Percentiles rank a stretch among this genome's conserved stretches.
Conservation (phyloP, 1,139 yeast species). For the Yamadazyma atmosphaerica region DNA sequence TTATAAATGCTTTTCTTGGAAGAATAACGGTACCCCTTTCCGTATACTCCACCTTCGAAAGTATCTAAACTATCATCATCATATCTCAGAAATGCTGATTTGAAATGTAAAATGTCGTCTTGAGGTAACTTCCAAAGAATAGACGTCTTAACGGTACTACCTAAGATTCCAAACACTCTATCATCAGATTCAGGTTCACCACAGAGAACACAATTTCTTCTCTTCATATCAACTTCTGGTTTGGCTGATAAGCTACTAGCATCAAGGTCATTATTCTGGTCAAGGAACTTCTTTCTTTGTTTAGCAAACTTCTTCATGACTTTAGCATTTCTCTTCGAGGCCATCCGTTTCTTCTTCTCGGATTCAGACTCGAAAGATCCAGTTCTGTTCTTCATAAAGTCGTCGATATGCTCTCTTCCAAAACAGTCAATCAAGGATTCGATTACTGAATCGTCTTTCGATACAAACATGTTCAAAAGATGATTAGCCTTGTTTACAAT, state of each 20-base stretch:
- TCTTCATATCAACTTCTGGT: conserved; percentile 9
- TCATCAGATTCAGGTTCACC: conserved; percentile 53
- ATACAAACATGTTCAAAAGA: conserved; percentile 50
- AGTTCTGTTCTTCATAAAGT: conserved; percentile 32
- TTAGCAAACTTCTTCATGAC: conserved; percentile 44
- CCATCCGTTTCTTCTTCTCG: conserved; percentile 46
- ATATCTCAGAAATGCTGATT: conserved; percentile 29
- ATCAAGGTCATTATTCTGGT: conserved; percentile 27
- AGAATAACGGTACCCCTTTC: conserved; percentile 25
- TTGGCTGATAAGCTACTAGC: conserved; percentile 10
- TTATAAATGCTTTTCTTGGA: conserved; percentile 9
- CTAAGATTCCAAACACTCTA: conserved; percentile 57
- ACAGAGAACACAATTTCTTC: conserved; percentile 63
- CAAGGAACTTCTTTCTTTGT: conserved; percentile 39
- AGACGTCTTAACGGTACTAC: conserved; percentile 35
- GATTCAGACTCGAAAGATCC: conserved; percentile 32
- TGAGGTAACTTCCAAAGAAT: conserved; percentile 52
- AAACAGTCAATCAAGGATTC: conserved; percentile 55
- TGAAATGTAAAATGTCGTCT: conserved; percentile 10
- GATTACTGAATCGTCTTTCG: conserved; percentile 47
- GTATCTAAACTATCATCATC: conserved; percentile 19
- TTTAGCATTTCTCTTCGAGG: conserved; percentile 37
- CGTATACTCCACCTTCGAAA: conserved; percentile 19
- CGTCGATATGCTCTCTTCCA: conserved; percentile 53
- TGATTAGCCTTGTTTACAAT: conserved; percentile 55